Percentiles rank a stretch among this genome's conserved stretches.
Evolutionary conservation across 2,329 filamentous ascomycete genomes (phyloP).

Genomic region (Neodidymelliopsis sp.): DNA sequence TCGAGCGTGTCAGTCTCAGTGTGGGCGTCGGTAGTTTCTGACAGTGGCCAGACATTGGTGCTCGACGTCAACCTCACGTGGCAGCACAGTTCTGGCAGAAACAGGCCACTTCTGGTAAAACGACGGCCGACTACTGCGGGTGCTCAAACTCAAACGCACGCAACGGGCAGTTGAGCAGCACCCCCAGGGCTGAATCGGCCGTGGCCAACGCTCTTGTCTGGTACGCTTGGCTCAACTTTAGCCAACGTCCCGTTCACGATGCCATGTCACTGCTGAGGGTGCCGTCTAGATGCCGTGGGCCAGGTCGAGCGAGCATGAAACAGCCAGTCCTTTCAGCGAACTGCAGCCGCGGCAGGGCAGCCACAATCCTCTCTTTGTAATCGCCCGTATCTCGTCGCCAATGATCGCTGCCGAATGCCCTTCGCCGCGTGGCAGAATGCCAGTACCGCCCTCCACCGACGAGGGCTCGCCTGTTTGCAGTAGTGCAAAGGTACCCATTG

Average conservation of each 20-base stretch:
- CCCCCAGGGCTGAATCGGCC: conserved; percentile 3
- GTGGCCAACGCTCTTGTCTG: conserved; percentile 2
- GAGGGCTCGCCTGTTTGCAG: conserved; percentile 7
- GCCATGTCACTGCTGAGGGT: conserved; percentile 7
- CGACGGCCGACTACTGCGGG: conserved; percentile 6
- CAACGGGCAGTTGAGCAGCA: conserved; percentile 3
- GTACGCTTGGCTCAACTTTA: conserved; percentile 5
- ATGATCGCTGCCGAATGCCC: conserved; percentile 5
- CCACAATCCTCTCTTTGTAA: conserved; percentile 7
- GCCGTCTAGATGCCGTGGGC: conserved; percentile 3
- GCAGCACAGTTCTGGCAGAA: conserved; percentile 1
- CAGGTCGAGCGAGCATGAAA: conserved; percentile 13
- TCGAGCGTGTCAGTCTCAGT: not conserved
- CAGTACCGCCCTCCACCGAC: conserved; percentile 1
- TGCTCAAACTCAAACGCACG: not conserved
- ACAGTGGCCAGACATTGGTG: conserved; percentile 3
- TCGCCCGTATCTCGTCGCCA: conserved; percentile 1
- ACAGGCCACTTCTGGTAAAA: too few species aligned
- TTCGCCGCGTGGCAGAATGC: conserved; percentile 9
- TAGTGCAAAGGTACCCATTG: conserved; percentile 14
- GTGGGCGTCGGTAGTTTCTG: not conserved
- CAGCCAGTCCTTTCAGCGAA: conserved; percentile 2
- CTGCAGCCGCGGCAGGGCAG: conserved; percentile 13
- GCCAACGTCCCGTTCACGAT: not conserved
- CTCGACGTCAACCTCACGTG: conserved; percentile 3